A percentile compares a stretch with the other conserved stretches of the same genome.
Conservation (phyloP, 2,329 filamentous ascomycete genomes). For the Botryotinia narcissicola region DNA sequence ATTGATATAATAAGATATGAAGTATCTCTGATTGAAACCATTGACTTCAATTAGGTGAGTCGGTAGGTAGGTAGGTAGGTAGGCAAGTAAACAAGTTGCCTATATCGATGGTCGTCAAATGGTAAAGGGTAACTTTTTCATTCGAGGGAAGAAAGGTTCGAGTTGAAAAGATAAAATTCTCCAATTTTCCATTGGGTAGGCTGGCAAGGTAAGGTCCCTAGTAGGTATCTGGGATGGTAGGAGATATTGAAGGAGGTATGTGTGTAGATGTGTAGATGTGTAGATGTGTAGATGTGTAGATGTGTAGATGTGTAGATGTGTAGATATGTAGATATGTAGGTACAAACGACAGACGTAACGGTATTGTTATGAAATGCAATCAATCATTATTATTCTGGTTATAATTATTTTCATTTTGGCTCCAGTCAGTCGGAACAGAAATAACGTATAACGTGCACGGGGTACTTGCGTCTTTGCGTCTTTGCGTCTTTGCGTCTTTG, state of each 20-base stretch:
- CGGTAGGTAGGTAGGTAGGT: no score
- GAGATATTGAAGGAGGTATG: neutral
- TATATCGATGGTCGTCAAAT: neutral
- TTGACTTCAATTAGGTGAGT: neutral
- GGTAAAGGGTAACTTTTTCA: neutral
- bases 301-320: neutral
- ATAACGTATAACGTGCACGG: neutral
- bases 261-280: neutral
- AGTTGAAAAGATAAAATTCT: neutral
- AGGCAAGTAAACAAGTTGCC: neutral
- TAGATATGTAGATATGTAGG: neutral
- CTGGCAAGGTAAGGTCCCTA: neutral
- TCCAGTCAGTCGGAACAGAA: neutral
- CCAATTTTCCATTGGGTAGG: neutral
- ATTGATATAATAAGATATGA: neutral
- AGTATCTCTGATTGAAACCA: neutral
- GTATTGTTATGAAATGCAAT: slow-evolving; percentile 8
- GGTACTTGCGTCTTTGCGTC: neutral
- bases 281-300: neutral
- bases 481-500: neutral
- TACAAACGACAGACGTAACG: neutral
- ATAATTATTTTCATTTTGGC: neutral
- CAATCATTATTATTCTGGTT: neutral
- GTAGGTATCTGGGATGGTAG: neutral
- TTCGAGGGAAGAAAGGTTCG: neutral